These are phyloP conservation scores for Backusella psychrophila DNA, from an alignment of 192 early-diverging fungal genomes.

Conservation along the genomic window DNA sequence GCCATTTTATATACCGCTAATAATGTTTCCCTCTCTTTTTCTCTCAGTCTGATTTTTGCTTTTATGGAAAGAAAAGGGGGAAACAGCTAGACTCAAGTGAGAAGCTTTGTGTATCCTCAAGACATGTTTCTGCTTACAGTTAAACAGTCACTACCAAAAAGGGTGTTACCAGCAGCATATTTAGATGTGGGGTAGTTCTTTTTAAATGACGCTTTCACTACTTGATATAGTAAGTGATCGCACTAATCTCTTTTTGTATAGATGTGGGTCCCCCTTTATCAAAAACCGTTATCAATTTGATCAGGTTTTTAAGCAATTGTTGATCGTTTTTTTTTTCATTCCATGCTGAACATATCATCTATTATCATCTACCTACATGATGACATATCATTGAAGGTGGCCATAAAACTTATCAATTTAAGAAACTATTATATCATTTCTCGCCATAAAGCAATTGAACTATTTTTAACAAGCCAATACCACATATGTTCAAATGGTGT, in stretches of 20 bases:
- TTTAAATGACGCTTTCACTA: slow-evolving; percentile 2
- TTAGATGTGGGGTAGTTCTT: not conserved
- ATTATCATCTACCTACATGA: not conserved
- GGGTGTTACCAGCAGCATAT: not conserved
- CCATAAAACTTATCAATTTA: not conserved
- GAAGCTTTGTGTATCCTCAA: not conserved
- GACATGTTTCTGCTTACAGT: slow-evolving; percentile 1
- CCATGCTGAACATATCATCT: not conserved
- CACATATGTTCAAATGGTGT: not conserved
- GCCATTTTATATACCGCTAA: not conserved
- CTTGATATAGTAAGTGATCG: slow-evolving; percentile 12
- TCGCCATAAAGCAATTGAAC: not conserved
- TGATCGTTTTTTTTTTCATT: not conserved
- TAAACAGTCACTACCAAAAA: not conserved
- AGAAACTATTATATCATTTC: slow-evolving; percentile 5
- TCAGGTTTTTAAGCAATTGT: not conserved
- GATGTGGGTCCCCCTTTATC: slow-evolving; percentile 9
- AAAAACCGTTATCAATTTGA: slow-evolving; percentile 1
- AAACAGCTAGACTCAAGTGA: not conserved
- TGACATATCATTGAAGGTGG: not conserved
- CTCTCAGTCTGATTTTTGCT: not conserved
- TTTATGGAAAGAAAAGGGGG: not conserved
- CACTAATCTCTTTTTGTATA: slow-evolving; percentile 13
- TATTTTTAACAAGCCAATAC: not conserved
- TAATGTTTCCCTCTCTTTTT: not conserved